A percentile compares a stretch with the other conserved stretches of the same genome.
Evolutionary conservation across 202 grass and related monocot species (phyloP).

Genomic region (Bolboschoenoplectus hybrid): DNA sequence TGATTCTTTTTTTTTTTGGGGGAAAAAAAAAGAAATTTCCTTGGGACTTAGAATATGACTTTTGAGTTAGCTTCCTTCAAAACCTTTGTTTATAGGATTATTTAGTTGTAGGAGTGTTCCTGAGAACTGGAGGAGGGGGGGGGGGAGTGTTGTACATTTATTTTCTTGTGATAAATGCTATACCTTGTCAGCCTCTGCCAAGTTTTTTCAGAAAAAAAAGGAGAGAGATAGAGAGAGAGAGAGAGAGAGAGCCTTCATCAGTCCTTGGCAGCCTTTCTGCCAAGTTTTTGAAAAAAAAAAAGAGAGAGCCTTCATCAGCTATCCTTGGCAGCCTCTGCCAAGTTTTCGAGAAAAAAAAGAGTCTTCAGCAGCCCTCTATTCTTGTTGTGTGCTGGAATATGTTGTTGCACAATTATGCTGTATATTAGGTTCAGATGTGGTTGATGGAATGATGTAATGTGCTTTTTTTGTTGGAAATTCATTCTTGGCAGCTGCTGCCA

Average conservation of each 20-base stretch:
- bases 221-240: too few species aligned
- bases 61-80: not conserved
- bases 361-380: not conserved
- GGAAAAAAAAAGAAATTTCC: conserved; percentile 2
- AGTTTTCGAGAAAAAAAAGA: not conserved
- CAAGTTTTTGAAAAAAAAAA: too few species aligned
- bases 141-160: too few species aligned
- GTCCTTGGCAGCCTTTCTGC: too few species aligned
- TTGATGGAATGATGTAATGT: not conserved
- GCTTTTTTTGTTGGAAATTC: not conserved
- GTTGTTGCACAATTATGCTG: not conserved
- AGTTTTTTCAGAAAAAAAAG: too few species aligned
- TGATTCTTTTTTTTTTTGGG: not conserved
- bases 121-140: not conserved
- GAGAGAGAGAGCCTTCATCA: too few species aligned
- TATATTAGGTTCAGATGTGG: not conserved
- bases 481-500: not conserved
- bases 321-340: too few species aligned
- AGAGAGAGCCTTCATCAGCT: too few species aligned
- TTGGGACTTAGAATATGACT: not conserved
- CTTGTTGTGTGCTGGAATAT: not conserved
- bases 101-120: not conserved
- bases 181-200: too few species aligned
- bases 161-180: too few species aligned
- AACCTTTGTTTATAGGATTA: not conserved